A percentile compares a stretch with the other conserved stretches of the same genome.
phyloP scores from a whole-genome alignment of 345 rosid genomes.

The Camelina neglecta region DNA sequence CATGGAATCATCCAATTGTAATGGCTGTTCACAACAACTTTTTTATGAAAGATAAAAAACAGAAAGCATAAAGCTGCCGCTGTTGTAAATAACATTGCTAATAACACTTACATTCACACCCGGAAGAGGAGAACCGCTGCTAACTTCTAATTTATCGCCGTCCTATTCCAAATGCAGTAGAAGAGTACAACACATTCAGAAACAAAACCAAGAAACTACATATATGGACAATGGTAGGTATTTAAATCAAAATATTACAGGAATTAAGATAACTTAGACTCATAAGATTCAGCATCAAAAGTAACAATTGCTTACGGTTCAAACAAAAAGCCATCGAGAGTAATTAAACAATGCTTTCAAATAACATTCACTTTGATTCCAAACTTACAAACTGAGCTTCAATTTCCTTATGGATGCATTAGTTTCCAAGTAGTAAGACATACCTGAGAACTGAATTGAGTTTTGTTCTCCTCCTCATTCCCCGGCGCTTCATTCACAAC shows the following conservation, averaged over 20 bases:
- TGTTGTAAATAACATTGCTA: neutral
- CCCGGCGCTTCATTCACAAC: slow-evolving; percentile 46
- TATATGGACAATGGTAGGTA: neutral
- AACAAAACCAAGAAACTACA: slow-evolving; percentile 20
- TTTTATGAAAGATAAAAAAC: slow-evolving; percentile 23
- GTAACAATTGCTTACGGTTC: neutral
- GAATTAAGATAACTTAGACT: neutral
- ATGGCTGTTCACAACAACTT: slow-evolving; percentile 60
- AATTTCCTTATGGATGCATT: neutral
- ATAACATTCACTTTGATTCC: too few relatives aligned
- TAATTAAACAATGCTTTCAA: neutral
- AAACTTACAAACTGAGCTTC: neutral
- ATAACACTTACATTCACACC: slow-evolving; percentile 87
- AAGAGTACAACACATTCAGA: slow-evolving; percentile 22
- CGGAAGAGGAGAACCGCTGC: slow-evolving; percentile 92
- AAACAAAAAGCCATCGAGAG: neutral
- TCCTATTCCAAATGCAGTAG: slow-evolving; percentile 58
- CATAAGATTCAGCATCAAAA: neutral
- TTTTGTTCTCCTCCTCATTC: slow-evolving; percentile 47
- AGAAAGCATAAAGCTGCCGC: slow-evolving; percentile 24
- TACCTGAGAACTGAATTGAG: slow-evolving; percentile 63
- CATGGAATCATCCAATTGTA: slow-evolving; percentile 71
- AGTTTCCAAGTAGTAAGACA: slow-evolving; percentile 20
- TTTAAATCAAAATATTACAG: neutral
- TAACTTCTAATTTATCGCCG: slow-evolving; percentile 58